Conservation (phyloP, 2,329 filamentous ascomycete species). For the Verticillium alfalfae region DNA sequence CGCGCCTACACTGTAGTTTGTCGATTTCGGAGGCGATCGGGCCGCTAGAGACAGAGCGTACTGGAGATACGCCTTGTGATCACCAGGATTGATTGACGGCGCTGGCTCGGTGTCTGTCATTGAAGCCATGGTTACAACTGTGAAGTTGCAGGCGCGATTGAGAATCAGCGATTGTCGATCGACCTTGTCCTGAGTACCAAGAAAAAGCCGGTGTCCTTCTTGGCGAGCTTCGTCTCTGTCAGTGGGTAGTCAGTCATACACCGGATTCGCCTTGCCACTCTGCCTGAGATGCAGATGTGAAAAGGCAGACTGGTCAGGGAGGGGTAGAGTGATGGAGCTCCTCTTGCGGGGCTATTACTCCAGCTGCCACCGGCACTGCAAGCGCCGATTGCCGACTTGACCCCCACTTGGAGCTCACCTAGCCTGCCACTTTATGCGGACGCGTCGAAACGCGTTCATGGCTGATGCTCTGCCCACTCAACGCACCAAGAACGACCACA, state of each 20-base stretch:
- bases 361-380: not conserved
- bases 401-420: not conserved
- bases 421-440: constrained; percentile 7
- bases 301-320: not conserved
- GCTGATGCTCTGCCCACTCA: not conserved
- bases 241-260: no score
- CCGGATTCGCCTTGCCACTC: not conserved
- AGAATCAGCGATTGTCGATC: no score
- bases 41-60: constrained; percentile 71
- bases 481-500: not conserved
- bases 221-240: no score
- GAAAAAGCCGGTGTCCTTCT: no score
- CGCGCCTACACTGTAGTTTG: constrained; percentile 94
- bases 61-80: constrained; percentile 53
- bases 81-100: constrained; percentile 22
- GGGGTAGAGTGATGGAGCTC: not conserved
- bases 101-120: not conserved
- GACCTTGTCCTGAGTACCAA: no score
- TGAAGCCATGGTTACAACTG: constrained; percentile 6
- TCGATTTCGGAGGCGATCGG: constrained; percentile 77
- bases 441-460: constrained; percentile 9
- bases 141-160: not conserved
- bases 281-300: not conserved
- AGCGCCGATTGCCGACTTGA: not conserved
- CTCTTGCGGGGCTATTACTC: not conserved